A percentile compares a stretch with the other conserved stretches of the same genome.
These are phyloP conservation scores for Pseudoperonospora humuli DNA, from an alignment of 352 stramenopile genomes.

Conservation along the genomic window DNA sequence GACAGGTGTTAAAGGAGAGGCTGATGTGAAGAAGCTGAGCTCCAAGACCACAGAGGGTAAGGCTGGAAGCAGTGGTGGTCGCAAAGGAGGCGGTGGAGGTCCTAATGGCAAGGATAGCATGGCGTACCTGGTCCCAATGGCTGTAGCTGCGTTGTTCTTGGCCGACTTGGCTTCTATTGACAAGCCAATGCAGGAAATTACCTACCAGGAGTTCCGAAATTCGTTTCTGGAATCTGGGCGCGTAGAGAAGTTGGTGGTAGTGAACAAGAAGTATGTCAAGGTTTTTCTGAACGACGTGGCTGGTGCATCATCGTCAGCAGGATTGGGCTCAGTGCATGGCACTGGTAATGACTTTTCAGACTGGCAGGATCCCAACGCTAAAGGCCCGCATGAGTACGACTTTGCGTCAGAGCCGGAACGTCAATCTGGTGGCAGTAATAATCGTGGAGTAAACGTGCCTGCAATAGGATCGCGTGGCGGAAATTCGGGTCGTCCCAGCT, in stretches of 20 bases:
- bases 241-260: slow-evolving; percentile 85
- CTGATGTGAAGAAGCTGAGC: slow-evolving; percentile 63
- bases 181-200: slow-evolving; percentile 87
- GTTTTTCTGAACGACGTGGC: slow-evolving; percentile 68
- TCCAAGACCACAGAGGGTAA: slow-evolving; percentile 44
- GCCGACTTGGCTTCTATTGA: slow-evolving; percentile 63
- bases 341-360: slow-evolving; percentile 26
- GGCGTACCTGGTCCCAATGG: slow-evolving; percentile 68
- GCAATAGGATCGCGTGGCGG: slow-evolving; percentile 13
- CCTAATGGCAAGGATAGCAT: slow-evolving; percentile 46
- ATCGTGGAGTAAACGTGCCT: slow-evolving; percentile 16
- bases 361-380: slow-evolving; percentile 43
- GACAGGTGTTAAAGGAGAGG: slow-evolving; percentile 32
- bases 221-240: slow-evolving; percentile 73
- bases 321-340: slow-evolving; percentile 7
- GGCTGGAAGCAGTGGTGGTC: slow-evolving; percentile 27
- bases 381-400: slow-evolving; percentile 26
- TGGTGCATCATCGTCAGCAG: slow-evolving; percentile 6
- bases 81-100: slow-evolving; percentile 22
- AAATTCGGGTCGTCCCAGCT: slow-evolving; percentile 21
- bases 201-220: slow-evolving; percentile 88
- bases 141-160: slow-evolving; percentile 63
- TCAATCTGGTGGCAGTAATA: slow-evolving; percentile 2
- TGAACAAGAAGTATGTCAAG: slow-evolving; percentile 90
- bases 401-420: slow-evolving; percentile 14